These are phyloP conservation scores for Aspergillus ostianus DNA, from an alignment of 495 filamentous ascomycete genomes.

Conservation along the genomic window DNA sequence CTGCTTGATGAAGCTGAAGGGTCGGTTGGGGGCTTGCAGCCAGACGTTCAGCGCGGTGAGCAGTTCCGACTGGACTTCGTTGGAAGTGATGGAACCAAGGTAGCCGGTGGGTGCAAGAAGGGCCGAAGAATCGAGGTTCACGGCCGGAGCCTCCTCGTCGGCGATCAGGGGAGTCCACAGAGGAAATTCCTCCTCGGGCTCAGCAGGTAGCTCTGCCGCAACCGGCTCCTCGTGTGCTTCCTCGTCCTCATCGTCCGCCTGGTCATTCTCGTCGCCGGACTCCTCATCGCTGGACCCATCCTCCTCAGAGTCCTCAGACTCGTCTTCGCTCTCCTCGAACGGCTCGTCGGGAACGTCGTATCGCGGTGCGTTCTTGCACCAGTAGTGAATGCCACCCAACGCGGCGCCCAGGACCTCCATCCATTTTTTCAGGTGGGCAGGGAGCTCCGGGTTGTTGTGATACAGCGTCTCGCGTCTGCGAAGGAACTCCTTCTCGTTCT, in stretches of 20 bases:
- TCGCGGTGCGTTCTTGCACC: constrained; percentile 16
- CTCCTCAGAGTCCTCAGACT: background rate
- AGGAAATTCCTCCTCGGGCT: constrained; percentile 3
- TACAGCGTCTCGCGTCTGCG: constrained; percentile 12
- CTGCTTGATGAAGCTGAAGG: constrained; percentile 21
- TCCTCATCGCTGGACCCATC: constrained; percentile 2
- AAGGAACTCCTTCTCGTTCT: constrained; percentile 14
- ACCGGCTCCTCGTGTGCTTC: background rate
- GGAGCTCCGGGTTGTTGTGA: constrained; percentile 12
- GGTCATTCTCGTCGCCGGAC: background rate
- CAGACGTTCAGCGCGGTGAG: constrained; percentile 16
- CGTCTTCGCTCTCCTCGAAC: constrained; percentile 11
- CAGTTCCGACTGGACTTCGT: constrained; percentile 11
- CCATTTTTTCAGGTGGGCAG: constrained; percentile 14
- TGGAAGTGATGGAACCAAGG: constrained; percentile 3
- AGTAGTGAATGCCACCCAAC: constrained; percentile 17
- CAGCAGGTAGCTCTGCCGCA: constrained; percentile 3
- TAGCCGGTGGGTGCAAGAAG: constrained; percentile 14
- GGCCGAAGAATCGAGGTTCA: constrained; percentile 7
- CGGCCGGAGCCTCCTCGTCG: constrained; percentile 3
- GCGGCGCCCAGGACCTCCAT: constrained; percentile 16
- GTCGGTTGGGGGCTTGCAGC: constrained; percentile 21
- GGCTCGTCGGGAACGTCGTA: constrained; percentile 9
- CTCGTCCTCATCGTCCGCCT: constrained; percentile 1
- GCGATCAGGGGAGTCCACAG: constrained; percentile 7